Base-by-base conservation (phyloP, 2,329 filamentous ascomycete species). In the Fusarium cicatricum region DNA sequence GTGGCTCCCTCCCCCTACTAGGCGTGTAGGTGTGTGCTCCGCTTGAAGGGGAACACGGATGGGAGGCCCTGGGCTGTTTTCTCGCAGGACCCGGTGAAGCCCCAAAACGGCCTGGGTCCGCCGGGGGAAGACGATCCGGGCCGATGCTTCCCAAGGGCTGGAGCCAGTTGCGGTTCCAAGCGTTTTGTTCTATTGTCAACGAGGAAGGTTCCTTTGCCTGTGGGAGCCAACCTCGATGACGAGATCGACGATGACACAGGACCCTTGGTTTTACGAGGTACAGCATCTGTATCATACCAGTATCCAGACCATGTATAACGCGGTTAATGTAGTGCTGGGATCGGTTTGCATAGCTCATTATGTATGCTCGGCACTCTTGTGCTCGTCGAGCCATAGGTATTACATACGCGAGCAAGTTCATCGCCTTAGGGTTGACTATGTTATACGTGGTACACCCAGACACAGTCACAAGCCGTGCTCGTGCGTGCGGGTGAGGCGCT, bases 91-190 rank as follows among this genome's bases (percentile, higher is more conserved):
- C 59, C 50, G 59, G 16, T 48, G 33, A 39, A 42, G 45, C 38
- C 56, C 59, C 19, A 44, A 63, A 51, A 54, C 42, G 52, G 52
- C 34, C 57, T 54, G 62, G 62, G 52, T 42, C 55, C 52, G 60
- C 61, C 62, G 56, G 65, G 59, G 65, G 65, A 68, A 68, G 63
- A 46, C 62, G 65, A 68, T 67, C 65, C 65, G 65, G 65, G 54
- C 65, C 65, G 65, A 67, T 67, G 63, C 44, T 64, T 21, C 9
- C 39, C 59, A 58, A 52, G 60, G 60, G 55, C 59, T 52, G 47
- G 61, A 65, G 61, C 65, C 65, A 60, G 58, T 52, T 43, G 52
- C 59, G 55, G 61, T 68, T 61, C 63, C 50, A 55, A 56, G 63
- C 63, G 50, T 62, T 50, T 59, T 64, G 44, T 59, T 52, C 53